Conservation (phyloP, 1,139 yeast genomes). For the Arxiozyma heterogenica region DNA sequence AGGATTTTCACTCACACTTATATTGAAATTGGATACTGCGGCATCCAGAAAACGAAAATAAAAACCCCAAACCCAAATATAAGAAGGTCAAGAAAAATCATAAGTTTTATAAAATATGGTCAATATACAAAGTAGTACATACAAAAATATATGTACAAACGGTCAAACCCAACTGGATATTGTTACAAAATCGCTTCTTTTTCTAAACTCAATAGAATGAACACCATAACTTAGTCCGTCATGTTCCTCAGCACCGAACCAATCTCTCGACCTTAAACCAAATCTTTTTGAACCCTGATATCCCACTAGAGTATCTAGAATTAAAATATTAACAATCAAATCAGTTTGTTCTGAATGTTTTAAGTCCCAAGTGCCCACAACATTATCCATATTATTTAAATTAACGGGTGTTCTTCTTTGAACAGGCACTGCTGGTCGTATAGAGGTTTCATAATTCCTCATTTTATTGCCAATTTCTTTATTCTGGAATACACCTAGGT, state of each 20-base stretch:
- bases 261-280: slow-evolving; percentile 64
- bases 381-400: slow-evolving; percentile 25
- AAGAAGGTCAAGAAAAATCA: neutral
- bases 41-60: neutral
- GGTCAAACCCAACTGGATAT: slow-evolving; percentile 1
- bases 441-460: slow-evolving; percentile 19
- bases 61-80: neutral
- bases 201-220: slow-evolving; percentile 16
- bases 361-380: slow-evolving; percentile 16
- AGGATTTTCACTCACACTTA: neutral
- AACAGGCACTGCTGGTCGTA: neutral
- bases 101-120: neutral
- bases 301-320: slow-evolving; percentile 56
- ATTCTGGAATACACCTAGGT: slow-evolving; percentile 55
- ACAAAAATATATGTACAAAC: neutral
- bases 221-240: slow-evolving; percentile 29
- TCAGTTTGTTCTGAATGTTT: slow-evolving; percentile 32
- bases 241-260: slow-evolving; percentile 36
- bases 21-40: neutral
- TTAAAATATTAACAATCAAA: slow-evolving; percentile 56
- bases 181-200: slow-evolving; percentile 10
- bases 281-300: slow-evolving; percentile 59
- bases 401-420: slow-evolving; percentile 32
- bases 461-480: slow-evolving; percentile 22
- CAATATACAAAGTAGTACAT: neutral